These are phyloP conservation scores for Circinella minor DNA, from an alignment of 371 early-diverging fungal genomes.

Conservation along the genomic window DNA sequence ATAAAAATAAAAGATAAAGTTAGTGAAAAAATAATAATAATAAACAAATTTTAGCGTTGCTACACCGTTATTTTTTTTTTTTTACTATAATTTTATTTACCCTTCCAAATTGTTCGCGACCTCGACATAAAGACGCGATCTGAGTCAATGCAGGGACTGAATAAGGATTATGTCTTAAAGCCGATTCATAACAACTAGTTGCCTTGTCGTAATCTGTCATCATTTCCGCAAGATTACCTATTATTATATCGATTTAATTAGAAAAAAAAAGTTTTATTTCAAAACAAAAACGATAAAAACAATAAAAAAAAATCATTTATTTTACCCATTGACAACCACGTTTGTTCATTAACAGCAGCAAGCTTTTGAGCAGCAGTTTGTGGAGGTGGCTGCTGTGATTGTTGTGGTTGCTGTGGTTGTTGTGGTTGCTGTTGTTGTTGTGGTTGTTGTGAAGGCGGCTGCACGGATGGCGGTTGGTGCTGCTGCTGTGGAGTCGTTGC, in stretches of 20 bases:
- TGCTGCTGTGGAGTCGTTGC: slow-evolving; percentile 30
- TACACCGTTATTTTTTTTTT: no score
- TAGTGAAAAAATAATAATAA: no score
- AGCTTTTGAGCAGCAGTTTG: slow-evolving; percentile 62
- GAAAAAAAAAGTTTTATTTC: background rate
- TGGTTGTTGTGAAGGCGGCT: slow-evolving; percentile 17
- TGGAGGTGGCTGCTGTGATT: slow-evolving; percentile 11
- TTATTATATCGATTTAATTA: background rate
- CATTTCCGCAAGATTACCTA: slow-evolving; percentile 70
- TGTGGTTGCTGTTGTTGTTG: slow-evolving; percentile 13
- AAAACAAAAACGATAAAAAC: background rate
- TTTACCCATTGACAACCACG: slow-evolving; percentile 80
- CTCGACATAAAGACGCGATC: slow-evolving; percentile 71
- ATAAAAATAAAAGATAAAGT: background rate
- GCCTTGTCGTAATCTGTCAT: slow-evolving; percentile 81
- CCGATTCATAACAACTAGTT: slow-evolving; percentile 79
- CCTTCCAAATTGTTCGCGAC: slow-evolving; percentile 65
- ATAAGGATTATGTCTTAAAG: slow-evolving; percentile 87
- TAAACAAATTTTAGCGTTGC: background rate
- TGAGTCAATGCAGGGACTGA: slow-evolving; percentile 78
- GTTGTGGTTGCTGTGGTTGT: slow-evolving; percentile 11
- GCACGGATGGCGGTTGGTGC: slow-evolving; percentile 23
- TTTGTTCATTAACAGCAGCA: slow-evolving; percentile 72
- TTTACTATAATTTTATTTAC: slow-evolving; percentile 23
- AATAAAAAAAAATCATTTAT: slow-evolving; percentile 7